Evolutionary conservation across 768 basidiomycete species (phyloP).

Genomic region (Exidia glandulosa): DNA sequence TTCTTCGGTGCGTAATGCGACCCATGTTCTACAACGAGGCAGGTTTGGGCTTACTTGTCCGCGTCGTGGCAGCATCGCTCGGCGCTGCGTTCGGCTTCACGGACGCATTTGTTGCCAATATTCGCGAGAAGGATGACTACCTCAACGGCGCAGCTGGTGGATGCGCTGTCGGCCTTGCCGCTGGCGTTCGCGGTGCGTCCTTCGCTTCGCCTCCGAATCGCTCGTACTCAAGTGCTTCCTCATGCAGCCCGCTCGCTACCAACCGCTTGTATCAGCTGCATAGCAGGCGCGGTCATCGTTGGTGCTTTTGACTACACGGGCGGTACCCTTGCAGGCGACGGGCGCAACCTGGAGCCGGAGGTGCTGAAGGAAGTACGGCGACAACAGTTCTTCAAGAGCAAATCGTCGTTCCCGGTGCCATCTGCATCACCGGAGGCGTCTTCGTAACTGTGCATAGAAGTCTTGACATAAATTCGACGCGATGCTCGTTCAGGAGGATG

Average conservation of each 20-base stretch:
- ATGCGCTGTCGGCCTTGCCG: constrained; percentile 88
- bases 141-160: constrained; percentile 78
- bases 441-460: background rate
- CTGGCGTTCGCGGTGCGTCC: constrained; percentile 66
- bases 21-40: background rate
- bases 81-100: constrained; percentile 78
- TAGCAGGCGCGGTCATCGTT: constrained; percentile 63
- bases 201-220: background rate
- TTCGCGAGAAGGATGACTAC: constrained; percentile 66
- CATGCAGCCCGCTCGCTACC: constrained; percentile 70
- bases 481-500: too few relatives aligned
- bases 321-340: constrained; percentile 37
- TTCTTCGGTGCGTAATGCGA: constrained; percentile 61
- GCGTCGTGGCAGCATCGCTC: constrained; percentile 58
- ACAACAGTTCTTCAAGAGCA: constrained; percentile 67
- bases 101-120: constrained; percentile 71
- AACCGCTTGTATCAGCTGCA: constrained; percentile 68
- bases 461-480: background rate
- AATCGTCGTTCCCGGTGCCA: background rate
- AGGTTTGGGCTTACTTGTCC: background rate
- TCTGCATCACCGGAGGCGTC: background rate
- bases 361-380: constrained; percentile 55
- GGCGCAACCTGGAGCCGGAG: constrained; percentile 9
- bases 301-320: constrained; percentile 78
- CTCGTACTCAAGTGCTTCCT: constrained; percentile 7